These are phyloP conservation scores for Pyrenochaeta sp. DNA, from an alignment of 2,329 filamentous ascomycete species.

Conservation along the genomic window DNA sequence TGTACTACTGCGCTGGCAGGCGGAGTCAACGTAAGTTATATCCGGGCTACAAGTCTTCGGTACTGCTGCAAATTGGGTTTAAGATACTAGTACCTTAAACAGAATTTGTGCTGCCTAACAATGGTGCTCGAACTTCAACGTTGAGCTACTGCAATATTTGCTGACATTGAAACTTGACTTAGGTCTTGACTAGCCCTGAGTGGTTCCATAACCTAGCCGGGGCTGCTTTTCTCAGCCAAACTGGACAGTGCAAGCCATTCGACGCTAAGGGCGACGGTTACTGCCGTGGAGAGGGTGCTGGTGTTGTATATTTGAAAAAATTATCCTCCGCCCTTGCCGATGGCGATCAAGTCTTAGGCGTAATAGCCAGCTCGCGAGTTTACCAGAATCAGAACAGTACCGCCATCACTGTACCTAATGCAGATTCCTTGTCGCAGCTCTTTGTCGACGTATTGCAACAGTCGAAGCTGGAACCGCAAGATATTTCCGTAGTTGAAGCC, in stretches of 20 bases:
- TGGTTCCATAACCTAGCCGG: too few species aligned
- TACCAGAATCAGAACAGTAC: conserved; percentile 42
- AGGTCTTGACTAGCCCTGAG: conserved; percentile 7
- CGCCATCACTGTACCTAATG: conserved; percentile 35
- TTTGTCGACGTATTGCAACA: conserved; percentile 26
- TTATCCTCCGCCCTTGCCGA: conserved; percentile 34
- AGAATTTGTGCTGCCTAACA: too few species aligned
- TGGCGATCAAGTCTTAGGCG: conserved; percentile 38
- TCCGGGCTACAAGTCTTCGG: too few species aligned
- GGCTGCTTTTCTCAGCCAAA: too few species aligned
- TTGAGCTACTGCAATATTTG: too few species aligned
- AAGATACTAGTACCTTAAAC: too few species aligned
- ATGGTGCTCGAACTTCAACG: too few species aligned
- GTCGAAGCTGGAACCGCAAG: conserved; percentile 46
- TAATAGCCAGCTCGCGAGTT: conserved; percentile 37
- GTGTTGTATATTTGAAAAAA: conserved; percentile 34
- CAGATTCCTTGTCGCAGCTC: conserved; percentile 23
- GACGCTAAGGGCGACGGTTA: too few species aligned
- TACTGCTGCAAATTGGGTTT: too few species aligned
- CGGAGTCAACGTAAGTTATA: conserved; percentile 31
- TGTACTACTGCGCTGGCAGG: conserved; percentile 31
- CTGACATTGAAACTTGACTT: too few species aligned
- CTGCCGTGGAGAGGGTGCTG: too few species aligned
- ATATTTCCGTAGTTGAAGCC: conserved; percentile 37
- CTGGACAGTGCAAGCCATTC: too few species aligned